A percentile compares a stretch with the other conserved stretches of the same genome.
Conservation (phyloP, 768 basidiomycete species). For the Trametopsis cervina region DNA sequence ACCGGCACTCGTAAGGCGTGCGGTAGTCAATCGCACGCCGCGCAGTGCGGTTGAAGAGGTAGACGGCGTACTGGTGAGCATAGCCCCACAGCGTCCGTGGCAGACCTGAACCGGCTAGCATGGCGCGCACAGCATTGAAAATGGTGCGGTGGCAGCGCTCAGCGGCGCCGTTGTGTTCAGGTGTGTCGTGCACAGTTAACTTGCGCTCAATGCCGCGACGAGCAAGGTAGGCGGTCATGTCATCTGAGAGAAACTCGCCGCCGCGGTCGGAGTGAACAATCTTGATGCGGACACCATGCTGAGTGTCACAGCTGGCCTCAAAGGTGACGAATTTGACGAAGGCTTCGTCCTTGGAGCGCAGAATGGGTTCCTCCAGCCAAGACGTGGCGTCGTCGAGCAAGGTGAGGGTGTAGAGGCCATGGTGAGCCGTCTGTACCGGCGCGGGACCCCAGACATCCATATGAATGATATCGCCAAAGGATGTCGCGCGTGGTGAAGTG, state of each 20-base stretch:
- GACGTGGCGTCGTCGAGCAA: neutral
- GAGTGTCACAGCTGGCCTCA: neutral
- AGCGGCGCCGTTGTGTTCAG: slow-evolving; percentile 21
- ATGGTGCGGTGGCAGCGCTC: slow-evolving; percentile 14
- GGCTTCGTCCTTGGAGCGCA: neutral
- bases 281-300: too few species aligned
- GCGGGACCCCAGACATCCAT: slow-evolving; percentile 2
- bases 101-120: too few species aligned
- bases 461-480: neutral
- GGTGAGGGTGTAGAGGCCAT: neutral
- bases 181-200: slow-evolving; percentile 17
- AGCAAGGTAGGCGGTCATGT: slow-evolving; percentile 12
- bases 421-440: neutral
- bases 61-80: neutral
- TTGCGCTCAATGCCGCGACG: slow-evolving; percentile 12
- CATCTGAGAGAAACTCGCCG: slow-evolving; percentile 16
- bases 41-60: neutral
- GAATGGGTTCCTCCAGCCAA: neutral
- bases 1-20: neutral
- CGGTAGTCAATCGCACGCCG: neutral
- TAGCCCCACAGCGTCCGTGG: neutral
- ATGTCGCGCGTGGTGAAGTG: neutral
- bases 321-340: neutral
- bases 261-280: slow-evolving; percentile 22
- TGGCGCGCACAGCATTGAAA: neutral